These are phyloP conservation scores for Sanghuangporus weigelae DNA, from an alignment of 1,284 basidiomycete genomes.

Conservation along the genomic window DNA sequence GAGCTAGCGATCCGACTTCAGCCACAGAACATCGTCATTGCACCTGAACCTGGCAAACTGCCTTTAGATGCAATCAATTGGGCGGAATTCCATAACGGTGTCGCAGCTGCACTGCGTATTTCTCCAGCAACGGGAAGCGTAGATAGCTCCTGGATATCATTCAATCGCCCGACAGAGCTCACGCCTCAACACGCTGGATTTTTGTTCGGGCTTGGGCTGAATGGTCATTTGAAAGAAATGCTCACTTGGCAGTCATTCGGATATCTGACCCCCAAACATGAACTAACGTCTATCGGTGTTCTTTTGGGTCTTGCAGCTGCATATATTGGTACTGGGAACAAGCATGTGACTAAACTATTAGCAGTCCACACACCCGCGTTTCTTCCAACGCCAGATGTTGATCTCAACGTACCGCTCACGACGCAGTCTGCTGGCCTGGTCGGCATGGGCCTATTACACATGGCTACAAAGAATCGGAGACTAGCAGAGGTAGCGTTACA, in stretches of 20 bases:
- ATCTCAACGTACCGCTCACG: constrained; percentile 85
- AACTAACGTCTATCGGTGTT: constrained; percentile 90
- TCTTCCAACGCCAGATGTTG: constrained; percentile 80
- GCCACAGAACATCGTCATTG: constrained; percentile 58
- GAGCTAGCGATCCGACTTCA: constrained; percentile 75
- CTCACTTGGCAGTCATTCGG: constrained; percentile 86
- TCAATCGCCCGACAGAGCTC: constrained; percentile 83
- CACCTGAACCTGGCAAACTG: constrained; percentile 63
- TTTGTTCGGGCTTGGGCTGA: constrained; percentile 87
- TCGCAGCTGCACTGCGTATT: constrained; percentile 84
- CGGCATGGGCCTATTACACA: constrained; percentile 86
- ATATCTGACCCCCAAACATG: constrained; percentile 93
- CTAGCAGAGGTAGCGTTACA: constrained; percentile 90
- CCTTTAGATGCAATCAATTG: constrained; percentile 71
- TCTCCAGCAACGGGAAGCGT: constrained; percentile 72
- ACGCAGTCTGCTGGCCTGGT: constrained; percentile 89
- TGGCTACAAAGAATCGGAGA: constrained; percentile 81
- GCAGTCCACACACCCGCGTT: constrained; percentile 92
- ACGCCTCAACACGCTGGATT: constrained; percentile 94
- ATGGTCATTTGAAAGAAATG: constrained; percentile 85
- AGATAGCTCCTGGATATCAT: constrained; percentile 91
- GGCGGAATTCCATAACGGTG: constrained; percentile 98
- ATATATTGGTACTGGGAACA: constrained; percentile 84
- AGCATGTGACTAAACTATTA: constrained; percentile 84
- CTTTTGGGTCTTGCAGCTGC: constrained; percentile 90